A percentile compares a stretch with the other conserved stretches of the same genome.
Evolutionary conservation across 2,329 filamentous ascomycete species (phyloP).

Genomic region (Alternaria sp.): DNA sequence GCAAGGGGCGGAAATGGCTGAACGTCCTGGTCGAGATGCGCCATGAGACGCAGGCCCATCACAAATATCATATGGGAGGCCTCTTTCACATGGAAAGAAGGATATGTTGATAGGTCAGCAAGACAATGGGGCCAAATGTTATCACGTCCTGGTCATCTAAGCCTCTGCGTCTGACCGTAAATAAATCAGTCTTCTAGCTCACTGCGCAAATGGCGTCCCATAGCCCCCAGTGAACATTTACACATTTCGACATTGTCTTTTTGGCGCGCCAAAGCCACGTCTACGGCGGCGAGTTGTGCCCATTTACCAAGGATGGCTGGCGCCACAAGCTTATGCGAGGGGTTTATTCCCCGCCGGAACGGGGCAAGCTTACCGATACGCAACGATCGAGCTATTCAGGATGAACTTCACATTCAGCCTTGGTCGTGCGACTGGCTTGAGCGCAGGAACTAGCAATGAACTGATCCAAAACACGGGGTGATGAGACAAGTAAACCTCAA

Average conservation of each 20-base stretch:
- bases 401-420: not conserved
- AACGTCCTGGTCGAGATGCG: not conserved
- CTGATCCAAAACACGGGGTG: not conserved
- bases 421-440: not conserved
- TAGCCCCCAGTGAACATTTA: not conserved
- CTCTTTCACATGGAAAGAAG: not conserved
- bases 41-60: not conserved
- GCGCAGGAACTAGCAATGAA: not conserved
- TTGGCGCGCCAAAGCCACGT: not conserved
- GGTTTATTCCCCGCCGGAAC: not conserved
- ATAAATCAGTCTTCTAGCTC: not conserved
- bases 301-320: not conserved
- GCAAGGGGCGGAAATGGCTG: not conserved
- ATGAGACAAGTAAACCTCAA: not conserved
- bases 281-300: not conserved
- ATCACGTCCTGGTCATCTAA: not conserved
- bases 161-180: not conserved
- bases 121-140: not conserved
- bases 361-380: not conserved
- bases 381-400: not conserved
- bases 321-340: constrained; percentile 15
- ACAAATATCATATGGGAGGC: not conserved
- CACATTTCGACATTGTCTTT: not conserved
- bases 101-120: not conserved
- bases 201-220: not conserved